These are phyloP conservation scores for Microbotryum lychnidis-dioicae DNA, from an alignment of 1,284 basidiomycete species.

Conservation along the genomic window DNA sequence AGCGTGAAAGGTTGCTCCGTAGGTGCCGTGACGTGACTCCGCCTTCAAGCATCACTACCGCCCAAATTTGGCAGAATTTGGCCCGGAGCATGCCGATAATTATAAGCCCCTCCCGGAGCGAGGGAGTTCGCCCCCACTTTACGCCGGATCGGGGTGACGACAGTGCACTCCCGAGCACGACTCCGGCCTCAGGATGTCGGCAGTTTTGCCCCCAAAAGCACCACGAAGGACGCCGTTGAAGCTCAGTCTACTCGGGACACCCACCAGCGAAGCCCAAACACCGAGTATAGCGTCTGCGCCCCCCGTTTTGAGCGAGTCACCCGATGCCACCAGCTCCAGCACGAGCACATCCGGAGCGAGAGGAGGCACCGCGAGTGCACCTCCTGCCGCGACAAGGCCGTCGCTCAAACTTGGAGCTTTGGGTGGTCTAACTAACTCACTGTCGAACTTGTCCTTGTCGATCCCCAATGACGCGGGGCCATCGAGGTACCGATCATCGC, in stretches of 20 bases:
- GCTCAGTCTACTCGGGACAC: slow-evolving; percentile 15
- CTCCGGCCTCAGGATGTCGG: slow-evolving; percentile 8
- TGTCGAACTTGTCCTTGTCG: slow-evolving; percentile 15
- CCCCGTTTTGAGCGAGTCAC: background rate
- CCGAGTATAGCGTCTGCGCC: slow-evolving; percentile 3
- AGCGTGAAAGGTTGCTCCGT: no score
- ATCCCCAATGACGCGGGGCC: slow-evolving; percentile 11
- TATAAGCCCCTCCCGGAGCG: no score
- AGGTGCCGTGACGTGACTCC: no score
- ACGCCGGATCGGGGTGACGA: no score
- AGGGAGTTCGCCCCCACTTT: no score
- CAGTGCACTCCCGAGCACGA: no score
- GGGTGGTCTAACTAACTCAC: background rate
- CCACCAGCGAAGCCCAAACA: background rate
- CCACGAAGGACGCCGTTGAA: slow-evolving; percentile 19
- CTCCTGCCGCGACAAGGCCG: slow-evolving; percentile 1
- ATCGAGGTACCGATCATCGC: slow-evolving; percentile 14
- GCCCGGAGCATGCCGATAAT: no score
- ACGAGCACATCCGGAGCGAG: background rate
- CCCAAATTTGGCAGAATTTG: no score
- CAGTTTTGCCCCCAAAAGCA: slow-evolving; percentile 26
- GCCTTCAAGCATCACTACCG: no score
- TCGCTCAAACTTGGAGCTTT: slow-evolving; percentile 16
- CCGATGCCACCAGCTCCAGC: background rate
- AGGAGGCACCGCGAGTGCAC: background rate